Evolutionary conservation across 2,329 filamentous ascomycete genomes (phyloP).

Genomic region (Seiridium unicorne): DNA sequence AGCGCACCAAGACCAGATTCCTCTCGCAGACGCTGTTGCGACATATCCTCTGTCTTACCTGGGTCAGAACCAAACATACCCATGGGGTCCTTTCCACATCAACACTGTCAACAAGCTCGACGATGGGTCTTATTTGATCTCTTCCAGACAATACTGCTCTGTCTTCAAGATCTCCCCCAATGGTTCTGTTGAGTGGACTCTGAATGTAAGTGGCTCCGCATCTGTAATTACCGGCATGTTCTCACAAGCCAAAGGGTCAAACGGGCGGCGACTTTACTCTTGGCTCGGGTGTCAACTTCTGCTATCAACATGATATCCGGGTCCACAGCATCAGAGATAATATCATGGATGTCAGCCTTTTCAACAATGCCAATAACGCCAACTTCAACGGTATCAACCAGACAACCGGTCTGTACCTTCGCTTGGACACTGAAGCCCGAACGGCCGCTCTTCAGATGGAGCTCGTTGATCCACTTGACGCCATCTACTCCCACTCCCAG

Average conservation of each 20-base stretch:
- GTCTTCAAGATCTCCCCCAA: conserved; percentile 18
- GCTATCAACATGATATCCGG: conserved; percentile 34
- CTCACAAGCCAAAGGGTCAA: conserved; percentile 18
- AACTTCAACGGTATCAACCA: conserved; percentile 16
- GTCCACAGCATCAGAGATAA: conserved; percentile 18
- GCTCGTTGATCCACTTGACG: conserved; percentile 15
- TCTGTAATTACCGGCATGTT: neutral
- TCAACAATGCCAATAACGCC: conserved; percentile 33
- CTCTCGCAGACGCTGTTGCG: conserved; percentile 12
- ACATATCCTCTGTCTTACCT: conserved; percentile 18
- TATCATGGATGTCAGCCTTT: conserved; percentile 27
- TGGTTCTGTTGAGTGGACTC: conserved; percentile 20
- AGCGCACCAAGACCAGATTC: conserved; percentile 31
- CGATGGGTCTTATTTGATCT: conserved; percentile 25
- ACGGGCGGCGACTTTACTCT: conserved; percentile 19
- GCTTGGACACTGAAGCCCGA: conserved; percentile 22
- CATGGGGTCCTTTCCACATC: conserved; percentile 26
- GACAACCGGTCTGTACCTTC: conserved; percentile 21
- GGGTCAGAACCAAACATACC: conserved; percentile 16
- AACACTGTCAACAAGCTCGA: conserved; percentile 23
- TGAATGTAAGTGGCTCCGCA: conserved; percentile 15
- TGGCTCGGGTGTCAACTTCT: conserved; percentile 20
- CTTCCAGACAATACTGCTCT: conserved; percentile 20
- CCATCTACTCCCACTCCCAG: conserved; percentile 16
- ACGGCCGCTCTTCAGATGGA: conserved; percentile 22